Evolutionary conservation across 2,329 filamentous ascomycete genomes (phyloP), one percentile per base, ranked within the genome.

Genomic region (Orbilia ellipsospora): DNA sequence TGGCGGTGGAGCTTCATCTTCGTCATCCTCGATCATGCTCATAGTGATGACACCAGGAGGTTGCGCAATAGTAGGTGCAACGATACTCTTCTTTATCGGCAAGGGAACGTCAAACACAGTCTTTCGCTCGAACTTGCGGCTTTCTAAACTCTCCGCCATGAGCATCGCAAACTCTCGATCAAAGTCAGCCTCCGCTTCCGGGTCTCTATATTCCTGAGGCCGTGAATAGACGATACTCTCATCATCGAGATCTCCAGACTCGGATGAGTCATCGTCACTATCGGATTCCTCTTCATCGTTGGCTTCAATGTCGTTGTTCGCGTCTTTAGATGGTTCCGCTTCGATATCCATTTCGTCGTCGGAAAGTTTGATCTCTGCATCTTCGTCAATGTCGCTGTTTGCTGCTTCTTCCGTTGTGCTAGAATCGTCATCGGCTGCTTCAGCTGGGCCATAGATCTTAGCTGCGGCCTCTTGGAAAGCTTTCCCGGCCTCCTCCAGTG

Each of bases 111-210:
- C 96, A 80, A 99, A 97, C 61, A 95, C 87, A 28, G 92, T 89
- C 83, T 97, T 97, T 77, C 95, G 92, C 81, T 99, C 95, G 79
- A 97, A 96, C 80, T 97, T 97, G 79, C 95, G 89, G 3, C 94
- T 96, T 79, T 99, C 95, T 80, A 97, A 85, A 83, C 94, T 97
- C 82, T 99, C 95, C 60, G 94, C 88, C 94, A 99, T 98, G 88
- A 99, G 92, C 83, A 96, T 97, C 44, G 95, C 94, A 82, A 97
- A 95, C 83, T 98, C 95, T 79, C 94, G 92, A 81, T 99, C 96
- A 81, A 99, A 99, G 50, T 99, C 95, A 5, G 94, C 95, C 80
- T 99, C 95, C 48, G 91, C 93, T 83, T 97, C 94, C 0, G 94
- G 94, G 78, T 99, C 94, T 68, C 94, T 87, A 79, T 94, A 88